A percentile compares a stretch with the other conserved stretches of the same genome.
Evolutionary conservation across 495 filamentous ascomycete species (phyloP).

Genomic region (Xylaria acuta): DNA sequence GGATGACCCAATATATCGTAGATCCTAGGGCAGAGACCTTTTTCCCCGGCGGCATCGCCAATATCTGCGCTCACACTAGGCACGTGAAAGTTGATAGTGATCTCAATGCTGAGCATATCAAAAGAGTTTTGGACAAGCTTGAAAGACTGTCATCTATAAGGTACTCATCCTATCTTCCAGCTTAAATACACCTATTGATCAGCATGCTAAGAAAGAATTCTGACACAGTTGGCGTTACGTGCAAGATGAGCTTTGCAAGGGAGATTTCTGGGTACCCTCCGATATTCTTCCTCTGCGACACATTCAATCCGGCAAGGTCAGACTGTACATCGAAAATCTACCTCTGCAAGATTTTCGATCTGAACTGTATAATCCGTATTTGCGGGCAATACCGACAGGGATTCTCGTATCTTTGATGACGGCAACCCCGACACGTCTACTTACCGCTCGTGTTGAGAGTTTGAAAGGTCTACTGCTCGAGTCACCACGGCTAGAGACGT

Average conservation of each 20-base stretch:
- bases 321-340: conserved; percentile 38
- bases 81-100: conserved; percentile 33
- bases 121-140: conserved; percentile 29
- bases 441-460: conserved; percentile 33
- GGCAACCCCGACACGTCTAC: conserved; percentile 31
- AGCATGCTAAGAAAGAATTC: neutral
- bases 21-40: conserved; percentile 22
- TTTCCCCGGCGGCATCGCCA: conserved; percentile 27
- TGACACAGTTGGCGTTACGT: conserved; percentile 35
- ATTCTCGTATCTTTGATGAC: conserved; percentile 38
- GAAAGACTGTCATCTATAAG: conserved; percentile 35
- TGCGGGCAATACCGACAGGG: conserved; percentile 32
- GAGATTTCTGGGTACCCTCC: conserved; percentile 31
- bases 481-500: conserved; percentile 30
- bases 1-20: conserved; percentile 33
- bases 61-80: conserved; percentile 35
- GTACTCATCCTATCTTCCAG: conserved; percentile 20
- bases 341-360: conserved; percentile 29
- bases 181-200: neutral
- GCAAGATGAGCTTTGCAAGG: conserved; percentile 16
- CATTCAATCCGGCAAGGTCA: conserved; percentile 23
- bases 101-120: conserved; percentile 32
- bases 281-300: conserved; percentile 29
- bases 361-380: conserved; percentile 26
- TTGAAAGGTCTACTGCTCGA: conserved; percentile 39